Conservation (phyloP, 148 eudicot genomes). For the Rhododendron williamsianum region DNA sequence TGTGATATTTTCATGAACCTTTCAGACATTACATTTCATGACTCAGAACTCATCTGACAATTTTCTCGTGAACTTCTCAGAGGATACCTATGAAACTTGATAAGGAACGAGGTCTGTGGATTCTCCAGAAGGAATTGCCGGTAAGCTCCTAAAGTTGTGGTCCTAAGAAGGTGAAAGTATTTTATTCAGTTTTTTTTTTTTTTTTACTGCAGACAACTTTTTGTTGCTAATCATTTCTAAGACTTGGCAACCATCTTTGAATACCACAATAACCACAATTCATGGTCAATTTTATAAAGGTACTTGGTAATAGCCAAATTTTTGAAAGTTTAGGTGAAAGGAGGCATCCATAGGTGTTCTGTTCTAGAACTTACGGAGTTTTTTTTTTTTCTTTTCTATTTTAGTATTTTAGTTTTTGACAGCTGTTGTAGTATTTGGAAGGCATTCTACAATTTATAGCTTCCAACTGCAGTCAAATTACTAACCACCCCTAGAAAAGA, state of each 20-base stretch:
- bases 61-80: constrained; percentile 31
- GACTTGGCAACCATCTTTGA: not conserved
- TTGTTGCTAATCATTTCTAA: not conserved
- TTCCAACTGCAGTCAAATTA: constrained; percentile 1
- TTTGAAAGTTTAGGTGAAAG: not conserved
- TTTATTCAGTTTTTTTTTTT: not conserved
- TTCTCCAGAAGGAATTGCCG: constrained; percentile 71
- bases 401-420: not conserved
- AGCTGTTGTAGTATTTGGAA: not conserved
- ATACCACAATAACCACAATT: not conserved
- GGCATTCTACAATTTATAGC: not conserved
- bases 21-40: not conserved
- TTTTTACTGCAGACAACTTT: not conserved
- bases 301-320: not conserved
- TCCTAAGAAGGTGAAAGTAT: not conserved
- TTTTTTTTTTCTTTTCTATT: not conserved
- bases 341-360: not conserved
- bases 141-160: constrained; percentile 35
- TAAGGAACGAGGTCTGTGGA: constrained; percentile 53
- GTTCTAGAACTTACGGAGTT: not conserved
- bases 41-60: not conserved
- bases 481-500: not conserved
- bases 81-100: constrained; percentile 61
- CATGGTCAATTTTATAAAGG: not conserved
- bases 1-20: not conserved